Evolutionary conservation across 371 early-diverging fungal species (phyloP), one percentile per base, ranked within the genome.

Genomic region (Mortierella sp.): DNA sequence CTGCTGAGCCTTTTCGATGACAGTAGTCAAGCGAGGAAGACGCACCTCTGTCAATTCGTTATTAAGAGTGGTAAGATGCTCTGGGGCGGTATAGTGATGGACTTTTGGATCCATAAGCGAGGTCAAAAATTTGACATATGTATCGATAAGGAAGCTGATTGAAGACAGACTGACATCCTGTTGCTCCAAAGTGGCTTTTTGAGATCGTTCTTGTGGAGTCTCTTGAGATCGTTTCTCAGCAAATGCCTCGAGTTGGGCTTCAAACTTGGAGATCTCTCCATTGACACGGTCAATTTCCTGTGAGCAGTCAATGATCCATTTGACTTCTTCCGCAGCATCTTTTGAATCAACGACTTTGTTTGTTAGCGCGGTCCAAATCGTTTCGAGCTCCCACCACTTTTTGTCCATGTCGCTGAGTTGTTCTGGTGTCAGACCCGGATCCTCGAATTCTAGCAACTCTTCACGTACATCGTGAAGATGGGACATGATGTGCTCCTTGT

Each of bases 251-350:
- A 80, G 67, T 59, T 80, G 81, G 8, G 76, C 13, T 70, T 75
- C 76, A 45, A 80, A 75, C 69, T 69, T 74, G 19, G 48, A 69
- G 43, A 72, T 80, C 58, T 80, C 81, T 24, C 69, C 81, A 43
- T 74, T 80, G 33, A 80, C 76, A 15, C 81, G 71, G 40, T 58
- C 69, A 43, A 80, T 80, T 58, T 80, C 81, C 59, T 80, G 81
- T n/a, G 81, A 71, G 52, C 81, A 80, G n/a, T 80, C 81, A 38
- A 80, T 69, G 66, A 80, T 80, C 81, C 81, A 80, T 40, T 80
- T 80, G 69, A 80, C 59, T 59, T 80, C 81, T 53, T 80, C 81
- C 2, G 75, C 58, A 1, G 69, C 47, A 41, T 80, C 81, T 41
- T 80, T 80, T 57, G 69, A 58, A 11, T 69, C 76, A 8, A 75